Evolutionary conservation across 1,284 basidiomycete species (phyloP), one percentile per base, ranked within the genome.

Genomic region (Rhodofomes roseus): DNA sequence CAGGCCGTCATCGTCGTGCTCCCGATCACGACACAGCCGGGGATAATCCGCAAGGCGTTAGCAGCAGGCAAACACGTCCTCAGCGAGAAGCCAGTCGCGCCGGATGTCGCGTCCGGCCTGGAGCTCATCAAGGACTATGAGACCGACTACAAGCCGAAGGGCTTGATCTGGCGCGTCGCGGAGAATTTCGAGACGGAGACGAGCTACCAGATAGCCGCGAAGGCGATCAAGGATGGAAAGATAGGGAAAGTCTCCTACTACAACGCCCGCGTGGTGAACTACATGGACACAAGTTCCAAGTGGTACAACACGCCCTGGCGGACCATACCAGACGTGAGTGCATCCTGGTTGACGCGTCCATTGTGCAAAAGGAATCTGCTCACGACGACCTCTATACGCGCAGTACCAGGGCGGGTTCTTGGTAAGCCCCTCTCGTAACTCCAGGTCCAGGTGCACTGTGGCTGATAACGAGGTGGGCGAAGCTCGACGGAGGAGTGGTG

Each of bases 301-400:
- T 93, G 85, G 79, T 92, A 92, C 72, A 87, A 90, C 52, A 93
- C 90, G 0, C 82, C 86, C 29, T 94, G 91, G 92, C 79, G 92
- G 50, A 92, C 87, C 2, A 76, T 90, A 56, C 91, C 92, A n/a
- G 87, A 89, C 58, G 89, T 90, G 66, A 69, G 85, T 78, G 25
- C 27, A 25, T 43, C 41, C 56, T 59, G 56, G 4, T 51, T 12
- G 39, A 44, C 48, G 46, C 50, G 43, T 52, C n/a, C n/a, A n/a
- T n/a, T n/a, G 44, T 23, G 36, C 22, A 37, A 34, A 36, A n/a
- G 43, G 6, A 14, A 48, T 31, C n/a, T 34, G 34, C 25, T 52
- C 23, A 25, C 39, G 40, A 44, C 29, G 29, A 44, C 29, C 7
- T 20, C 39, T 34, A 23, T 53, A 29, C 65, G 23, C 52, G 31